Percentiles rank a stretch among this genome's conserved stretches.
Conservation (phyloP, 2,329 filamentous ascomycete species). For the Hawksworthiomyces lignivorus region DNA sequence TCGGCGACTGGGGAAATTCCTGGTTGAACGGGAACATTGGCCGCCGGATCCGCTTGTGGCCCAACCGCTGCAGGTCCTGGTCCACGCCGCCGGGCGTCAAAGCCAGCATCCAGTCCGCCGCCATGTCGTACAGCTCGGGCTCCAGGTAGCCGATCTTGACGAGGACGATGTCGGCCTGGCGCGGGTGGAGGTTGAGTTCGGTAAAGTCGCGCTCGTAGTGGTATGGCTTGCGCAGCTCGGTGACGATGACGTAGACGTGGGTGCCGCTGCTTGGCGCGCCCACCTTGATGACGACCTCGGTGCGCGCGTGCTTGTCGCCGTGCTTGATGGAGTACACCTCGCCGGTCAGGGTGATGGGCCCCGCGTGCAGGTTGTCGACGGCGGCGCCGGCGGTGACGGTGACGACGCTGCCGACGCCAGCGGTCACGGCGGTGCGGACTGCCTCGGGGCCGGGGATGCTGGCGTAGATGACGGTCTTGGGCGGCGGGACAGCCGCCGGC, state of each 20-base stretch:
- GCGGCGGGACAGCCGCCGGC: constrained; percentile 13
- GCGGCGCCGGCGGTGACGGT: constrained; percentile 45
- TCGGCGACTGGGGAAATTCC: constrained; percentile 13
- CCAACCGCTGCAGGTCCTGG: constrained; percentile 40
- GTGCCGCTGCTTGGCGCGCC: constrained; percentile 18
- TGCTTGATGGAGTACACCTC: constrained; percentile 41
- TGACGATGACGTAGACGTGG: constrained; percentile 43
- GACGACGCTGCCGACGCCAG: constrained; percentile 37
- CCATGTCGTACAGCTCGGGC: constrained; percentile 46
- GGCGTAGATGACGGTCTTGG: constrained; percentile 42
- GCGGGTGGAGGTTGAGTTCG: constrained; percentile 36
- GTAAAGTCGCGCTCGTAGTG: constrained; percentile 46
- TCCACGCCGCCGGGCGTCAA: constrained; percentile 47
- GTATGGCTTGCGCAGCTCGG: constrained; percentile 44
- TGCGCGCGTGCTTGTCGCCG: constrained; percentile 38
- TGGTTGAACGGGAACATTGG: constrained; percentile 34
- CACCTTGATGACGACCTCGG: constrained; percentile 42
- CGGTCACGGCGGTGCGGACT: constrained; percentile 31
- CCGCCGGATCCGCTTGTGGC: constrained; percentile 37
- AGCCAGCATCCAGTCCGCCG: constrained; percentile 45
- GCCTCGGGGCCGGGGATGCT: constrained; percentile 42
- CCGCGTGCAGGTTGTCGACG: constrained; percentile 39
- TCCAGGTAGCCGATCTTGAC: constrained; percentile 51
- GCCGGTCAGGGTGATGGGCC: constrained; percentile 43
- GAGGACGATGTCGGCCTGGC: constrained; percentile 40